Evolutionary conservation across 2,329 filamentous ascomycete species (phyloP), one percentile per base, ranked within the genome.

Genomic region (Hypoxylon sp.): DNA sequence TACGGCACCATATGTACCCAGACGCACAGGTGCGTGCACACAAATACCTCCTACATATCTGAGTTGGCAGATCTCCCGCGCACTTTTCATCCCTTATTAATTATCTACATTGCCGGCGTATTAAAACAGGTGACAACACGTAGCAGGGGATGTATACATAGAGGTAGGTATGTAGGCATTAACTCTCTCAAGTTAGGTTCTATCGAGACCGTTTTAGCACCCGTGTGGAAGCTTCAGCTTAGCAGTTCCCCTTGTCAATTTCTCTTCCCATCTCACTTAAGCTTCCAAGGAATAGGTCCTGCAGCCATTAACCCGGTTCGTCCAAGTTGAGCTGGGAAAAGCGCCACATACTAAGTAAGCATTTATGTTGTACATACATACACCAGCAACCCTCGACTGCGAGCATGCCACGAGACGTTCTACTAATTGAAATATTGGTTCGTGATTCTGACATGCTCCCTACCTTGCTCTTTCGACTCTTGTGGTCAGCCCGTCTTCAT

Each of bases 51-150:
- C 3, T 44, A 58, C 15, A 48, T 63, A 56, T 62, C 58, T 70
- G 56, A 58, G 67, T 47, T 69, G 60, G 63, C 67, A 63, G 57
- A 62, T 67, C 67, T 67, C 39, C 65, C 61, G 54, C 67, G 51
- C 44, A 47, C 24, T 55, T 39, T 52, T 62, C 65, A 68, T 70
- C 61, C 61, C 65, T 70, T 68, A 44, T 68, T 54, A 57, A 60
- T 60, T 60, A 31, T 29, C 44, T 47, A 31, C 29, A 17, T 8
- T 29, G 17, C 17, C 24, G 47, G 51, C 35, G 57, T 47, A 59
- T 51, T 59, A 56, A 65, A 59, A 35, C 53, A 62, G 27, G 44
- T 58, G 39, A 62, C 48, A 69, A 65, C 62, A 69, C 62, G 66
- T 65, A 65, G 57, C 60, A 59, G 39, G 13, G 32, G 11, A 50